Percentiles rank a stretch among this genome's conserved stretches.
phyloP scores from a whole-genome alignment of 257 asterid genomes.

The Capsicum rhomboideum region DNA sequence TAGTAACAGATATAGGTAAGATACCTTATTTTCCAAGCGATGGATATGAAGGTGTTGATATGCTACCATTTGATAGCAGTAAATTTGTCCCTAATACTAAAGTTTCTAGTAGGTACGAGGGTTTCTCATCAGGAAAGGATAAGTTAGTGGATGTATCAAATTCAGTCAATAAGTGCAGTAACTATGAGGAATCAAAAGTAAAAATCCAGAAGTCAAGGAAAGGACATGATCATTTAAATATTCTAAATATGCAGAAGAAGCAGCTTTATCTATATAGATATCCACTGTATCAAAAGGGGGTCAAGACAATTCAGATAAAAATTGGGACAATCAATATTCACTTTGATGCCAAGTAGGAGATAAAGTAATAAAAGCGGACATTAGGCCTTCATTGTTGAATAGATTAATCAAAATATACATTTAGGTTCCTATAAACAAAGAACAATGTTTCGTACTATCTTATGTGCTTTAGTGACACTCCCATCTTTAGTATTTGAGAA shows the following conservation, averaged over 20 bases:
- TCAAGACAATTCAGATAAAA: neutral
- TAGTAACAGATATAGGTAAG: neutral
- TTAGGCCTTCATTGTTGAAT: too few species aligned
- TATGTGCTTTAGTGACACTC: too few species aligned
- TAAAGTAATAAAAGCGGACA: too few species aligned
- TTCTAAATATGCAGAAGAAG: too few species aligned
- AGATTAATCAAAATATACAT: too few species aligned
- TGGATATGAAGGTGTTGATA: neutral
- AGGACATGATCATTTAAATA: too few species aligned
- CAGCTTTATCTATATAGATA: too few species aligned
- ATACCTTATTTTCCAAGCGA: neutral
- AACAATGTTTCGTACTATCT: too few species aligned
- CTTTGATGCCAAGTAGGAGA: slow-evolving; percentile 15
- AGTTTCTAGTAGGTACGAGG: neutral
- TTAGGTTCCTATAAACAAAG: too few species aligned
- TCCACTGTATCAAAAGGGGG: neutral
- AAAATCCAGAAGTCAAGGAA: too few species aligned
- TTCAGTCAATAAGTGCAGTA: neutral
- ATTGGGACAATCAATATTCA: slow-evolving; percentile 6
- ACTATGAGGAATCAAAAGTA: neutral
- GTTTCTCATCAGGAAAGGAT: neutral
- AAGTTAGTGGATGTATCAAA: neutral
- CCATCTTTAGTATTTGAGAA: too few species aligned
- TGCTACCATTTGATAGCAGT: neutral
- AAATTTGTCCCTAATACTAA: neutral